These are phyloP conservation scores for Purpureocillium lavendulum DNA, from an alignment of 2,329 filamentous ascomycete genomes.

Conservation along the genomic window DNA sequence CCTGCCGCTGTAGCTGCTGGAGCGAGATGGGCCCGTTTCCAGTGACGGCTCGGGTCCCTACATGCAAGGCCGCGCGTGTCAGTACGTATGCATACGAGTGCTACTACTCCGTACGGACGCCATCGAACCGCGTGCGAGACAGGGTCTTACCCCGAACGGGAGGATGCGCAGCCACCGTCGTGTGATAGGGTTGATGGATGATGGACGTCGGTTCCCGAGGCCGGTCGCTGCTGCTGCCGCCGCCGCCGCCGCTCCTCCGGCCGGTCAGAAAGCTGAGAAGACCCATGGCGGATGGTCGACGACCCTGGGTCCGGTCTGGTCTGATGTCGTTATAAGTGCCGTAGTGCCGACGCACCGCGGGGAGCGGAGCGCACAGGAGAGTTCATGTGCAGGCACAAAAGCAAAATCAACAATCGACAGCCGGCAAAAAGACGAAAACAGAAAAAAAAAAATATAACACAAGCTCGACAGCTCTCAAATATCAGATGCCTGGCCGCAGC, in stretches of 20 bases:
- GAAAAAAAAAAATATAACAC: too few relatives aligned
- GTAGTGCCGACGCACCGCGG: too few relatives aligned
- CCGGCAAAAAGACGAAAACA: too few relatives aligned
- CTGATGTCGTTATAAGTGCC: too few relatives aligned
- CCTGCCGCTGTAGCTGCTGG: not conserved
- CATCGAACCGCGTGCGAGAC: not conserved
- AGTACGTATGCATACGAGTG: too few relatives aligned
- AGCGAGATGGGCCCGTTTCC: not conserved
- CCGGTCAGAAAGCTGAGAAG: conserved; percentile 4
- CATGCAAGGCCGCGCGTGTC: not conserved
- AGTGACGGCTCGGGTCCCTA: not conserved
- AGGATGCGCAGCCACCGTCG: not conserved
- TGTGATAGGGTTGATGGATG: not conserved
- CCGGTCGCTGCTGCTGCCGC: not conserved
- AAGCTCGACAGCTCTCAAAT: too few relatives aligned
- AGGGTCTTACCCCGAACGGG: not conserved
- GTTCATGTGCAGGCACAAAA: too few relatives aligned
- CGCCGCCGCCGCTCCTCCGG: not conserved
- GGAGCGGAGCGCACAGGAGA: too few relatives aligned
- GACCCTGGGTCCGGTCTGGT: too few relatives aligned
- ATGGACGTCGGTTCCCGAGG: not conserved
- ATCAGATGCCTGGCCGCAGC: too few relatives aligned
- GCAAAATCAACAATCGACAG: too few relatives aligned
- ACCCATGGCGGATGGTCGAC: conserved; percentile 1
- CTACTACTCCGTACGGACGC: too few relatives aligned